Evolutionary conservation across 805 yeast genomes (phyloP).

Genomic region (Candida manassasensis): DNA sequence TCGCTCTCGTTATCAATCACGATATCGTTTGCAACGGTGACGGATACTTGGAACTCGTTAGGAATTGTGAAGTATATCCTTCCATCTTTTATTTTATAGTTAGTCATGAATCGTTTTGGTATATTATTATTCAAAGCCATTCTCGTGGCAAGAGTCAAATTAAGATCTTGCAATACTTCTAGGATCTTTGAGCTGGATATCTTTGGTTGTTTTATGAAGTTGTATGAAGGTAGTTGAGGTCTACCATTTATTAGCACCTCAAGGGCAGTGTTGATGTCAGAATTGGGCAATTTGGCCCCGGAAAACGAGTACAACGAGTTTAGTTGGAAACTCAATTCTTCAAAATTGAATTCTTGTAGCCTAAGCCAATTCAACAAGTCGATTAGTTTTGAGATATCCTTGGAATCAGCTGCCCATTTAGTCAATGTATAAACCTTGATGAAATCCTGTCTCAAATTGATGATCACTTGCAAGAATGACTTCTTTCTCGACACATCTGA

Average conservation of each 20-base stretch:
- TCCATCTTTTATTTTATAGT: constrained; percentile 70
- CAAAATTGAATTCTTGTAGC: constrained; percentile 68
- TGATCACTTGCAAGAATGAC: constrained; percentile 61
- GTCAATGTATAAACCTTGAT: constrained; percentile 78
- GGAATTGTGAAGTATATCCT: constrained; percentile 61
- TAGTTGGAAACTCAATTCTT: constrained; percentile 55
- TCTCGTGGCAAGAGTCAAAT: constrained; percentile 67
- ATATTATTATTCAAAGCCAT: constrained; percentile 63
- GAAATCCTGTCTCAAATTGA: constrained; percentile 75
- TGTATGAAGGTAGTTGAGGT: constrained; percentile 68
- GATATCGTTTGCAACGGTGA: constrained; percentile 65
- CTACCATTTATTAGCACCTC: constrained; percentile 77
- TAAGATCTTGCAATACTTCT: constrained; percentile 60
- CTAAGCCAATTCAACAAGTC: constrained; percentile 87
- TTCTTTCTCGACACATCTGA: constrained; percentile 63
- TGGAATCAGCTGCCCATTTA: constrained; percentile 80
- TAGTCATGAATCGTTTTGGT: constrained; percentile 55
- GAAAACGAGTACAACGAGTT: constrained; percentile 68
- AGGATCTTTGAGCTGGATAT: constrained; percentile 55
- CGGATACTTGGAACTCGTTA: constrained; percentile 54
- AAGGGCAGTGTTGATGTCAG: constrained; percentile 82
- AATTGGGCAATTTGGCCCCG: constrained; percentile 88
- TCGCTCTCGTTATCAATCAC: constrained; percentile 47
- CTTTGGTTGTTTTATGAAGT: constrained; percentile 44
- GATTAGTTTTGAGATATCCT: constrained; percentile 68